Percentiles rank a stretch among this genome's conserved stretches.
Conservation (phyloP, 208 protist genomes). For the Crithidia mellificae region DNA sequence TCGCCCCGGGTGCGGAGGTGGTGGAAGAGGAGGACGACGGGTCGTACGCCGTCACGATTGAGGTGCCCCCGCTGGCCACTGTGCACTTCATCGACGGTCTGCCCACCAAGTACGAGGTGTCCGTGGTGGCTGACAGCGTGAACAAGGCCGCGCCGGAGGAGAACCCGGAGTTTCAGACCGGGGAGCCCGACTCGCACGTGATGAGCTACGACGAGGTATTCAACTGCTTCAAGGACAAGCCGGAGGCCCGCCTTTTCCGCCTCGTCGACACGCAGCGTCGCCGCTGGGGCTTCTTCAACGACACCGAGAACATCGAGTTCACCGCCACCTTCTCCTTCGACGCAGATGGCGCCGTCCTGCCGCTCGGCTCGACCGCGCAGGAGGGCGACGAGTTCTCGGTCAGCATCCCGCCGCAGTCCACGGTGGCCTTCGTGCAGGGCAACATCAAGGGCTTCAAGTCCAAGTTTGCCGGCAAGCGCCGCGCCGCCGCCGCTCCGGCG, state of each 20-base stretch:
- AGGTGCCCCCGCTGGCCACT: constrained; percentile 57
- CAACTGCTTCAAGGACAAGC: constrained; percentile 67
- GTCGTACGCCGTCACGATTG: constrained; percentile 50
- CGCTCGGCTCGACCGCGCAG: constrained; percentile 23
- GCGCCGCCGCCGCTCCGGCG: not conserved
- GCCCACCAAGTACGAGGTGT: constrained; percentile 59
- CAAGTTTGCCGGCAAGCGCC: constrained; percentile 41
- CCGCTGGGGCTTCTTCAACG: constrained; percentile 77
- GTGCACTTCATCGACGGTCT: constrained; percentile 58
- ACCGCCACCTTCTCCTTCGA: constrained; percentile 25
- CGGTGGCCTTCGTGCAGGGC: constrained; percentile 54
- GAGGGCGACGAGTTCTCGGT: constrained; percentile 42
- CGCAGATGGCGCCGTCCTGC: constrained; percentile 10
- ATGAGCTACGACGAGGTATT: constrained; percentile 55
- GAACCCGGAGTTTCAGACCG: constrained; percentile 53
- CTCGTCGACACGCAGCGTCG: constrained; percentile 47
- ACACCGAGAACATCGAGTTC: constrained; percentile 29
- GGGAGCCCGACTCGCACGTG: constrained; percentile 46
- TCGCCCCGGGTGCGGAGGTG: constrained; percentile 39
- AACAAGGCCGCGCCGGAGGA: constrained; percentile 45
- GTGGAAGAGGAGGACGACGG: constrained; percentile 47
- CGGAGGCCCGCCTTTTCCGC: constrained; percentile 71
- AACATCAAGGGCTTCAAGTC: constrained; percentile 49
- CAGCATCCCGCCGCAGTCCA: constrained; percentile 40
- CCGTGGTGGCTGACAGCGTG: constrained; percentile 51